Percentiles rank a stretch among this genome's conserved stretches.
These are phyloP conservation scores for Candida hungchunana DNA, from an alignment of 805 yeast genomes.

Conservation along the genomic window DNA sequence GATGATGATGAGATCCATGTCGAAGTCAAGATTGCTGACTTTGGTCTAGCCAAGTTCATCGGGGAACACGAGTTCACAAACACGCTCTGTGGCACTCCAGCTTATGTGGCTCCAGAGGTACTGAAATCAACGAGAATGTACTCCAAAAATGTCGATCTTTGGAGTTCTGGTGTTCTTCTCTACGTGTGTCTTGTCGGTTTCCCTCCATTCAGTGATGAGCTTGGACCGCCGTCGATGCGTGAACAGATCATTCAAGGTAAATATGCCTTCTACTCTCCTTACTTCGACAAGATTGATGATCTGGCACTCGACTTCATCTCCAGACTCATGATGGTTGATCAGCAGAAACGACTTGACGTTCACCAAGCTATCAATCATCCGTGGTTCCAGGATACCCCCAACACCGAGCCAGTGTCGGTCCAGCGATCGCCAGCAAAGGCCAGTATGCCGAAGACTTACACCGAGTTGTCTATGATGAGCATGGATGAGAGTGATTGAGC, in stretches of 20 bases:
- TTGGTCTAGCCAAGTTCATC: conserved; percentile 60
- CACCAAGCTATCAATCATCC: conserved; percentile 83
- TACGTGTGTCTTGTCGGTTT: conserved; percentile 81
- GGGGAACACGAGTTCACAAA: conserved; percentile 73
- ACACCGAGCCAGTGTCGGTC: conserved; percentile 9
- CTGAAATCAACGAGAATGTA: conserved; percentile 49
- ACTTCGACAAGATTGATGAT: conserved; percentile 71
- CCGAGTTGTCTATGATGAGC: conserved; percentile 30
- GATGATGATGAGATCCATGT: conserved; percentile 54
- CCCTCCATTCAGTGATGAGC: conserved; percentile 80
- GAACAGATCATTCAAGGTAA: conserved; percentile 66
- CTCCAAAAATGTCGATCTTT: conserved; percentile 69
- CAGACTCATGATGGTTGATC: conserved; percentile 57
- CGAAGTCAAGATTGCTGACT: conserved; percentile 74
- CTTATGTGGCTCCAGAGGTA: conserved; percentile 84
- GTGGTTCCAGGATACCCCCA: conserved; percentile 51
- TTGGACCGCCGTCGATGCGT: conserved; percentile 75
- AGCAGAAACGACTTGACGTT: conserved; percentile 72
- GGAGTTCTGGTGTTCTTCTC: conserved; percentile 78
- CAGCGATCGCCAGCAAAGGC: conserved; percentile 29
- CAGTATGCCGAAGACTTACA: conserved; percentile 33
- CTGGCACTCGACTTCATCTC: conserved; percentile 62
- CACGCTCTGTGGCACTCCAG: conserved; percentile 83
- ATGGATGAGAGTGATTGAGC: conserved; percentile 8
- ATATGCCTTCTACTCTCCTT: conserved; percentile 74